Evolutionary conservation across 2,329 filamentous ascomycete species (phyloP), one percentile per base, ranked within the genome.

Genomic region (Pyricularia sp.): DNA sequence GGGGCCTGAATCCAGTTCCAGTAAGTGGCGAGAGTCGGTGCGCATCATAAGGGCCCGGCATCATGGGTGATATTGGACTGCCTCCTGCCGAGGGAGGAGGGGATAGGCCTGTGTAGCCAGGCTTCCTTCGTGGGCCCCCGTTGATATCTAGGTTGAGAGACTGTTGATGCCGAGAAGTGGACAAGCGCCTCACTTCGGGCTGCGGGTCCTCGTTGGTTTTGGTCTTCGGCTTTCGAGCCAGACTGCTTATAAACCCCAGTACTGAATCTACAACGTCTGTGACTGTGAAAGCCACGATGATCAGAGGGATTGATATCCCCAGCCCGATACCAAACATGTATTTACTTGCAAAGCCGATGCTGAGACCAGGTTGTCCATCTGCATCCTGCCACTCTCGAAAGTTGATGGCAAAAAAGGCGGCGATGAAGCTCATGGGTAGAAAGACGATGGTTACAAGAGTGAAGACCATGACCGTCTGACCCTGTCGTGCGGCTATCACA

Each of bases 401-500:
- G 68, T 80, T 80, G 72, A 82, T 81, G 4, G 80, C 79, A 71
- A 82, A 81, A 58, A 82, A 79, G 10, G 78, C 76, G 9, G 80
- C 79, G 67, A 82, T 80, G 68, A 81, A 82, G 1, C 78, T 78
- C 72, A 82, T 79, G 58, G 81, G 81, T 70, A 81, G 73, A 71
- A 82, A 82, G 5, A 82, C 71, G 65, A 82, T 81, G 1, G 81
- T 82, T 12, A 82, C 80, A 65, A 82, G 81, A 7, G 81, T 82
- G 70, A 82, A 81, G 0, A 80, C 77, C 77, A 82, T 79, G 65
- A 82, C 76, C 0, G 80, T 81, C 73, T 81, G 80, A 9, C 80
- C 80, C 65, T 81, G 78, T 9, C 83, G 80, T 0, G 86, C 85
- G 0, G 88, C 88, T 0, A 85, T 84, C 2, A 85, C 82, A 0